Conservation (phyloP, 257 asterid species). For the Solanum megistacrolobum region DNA sequence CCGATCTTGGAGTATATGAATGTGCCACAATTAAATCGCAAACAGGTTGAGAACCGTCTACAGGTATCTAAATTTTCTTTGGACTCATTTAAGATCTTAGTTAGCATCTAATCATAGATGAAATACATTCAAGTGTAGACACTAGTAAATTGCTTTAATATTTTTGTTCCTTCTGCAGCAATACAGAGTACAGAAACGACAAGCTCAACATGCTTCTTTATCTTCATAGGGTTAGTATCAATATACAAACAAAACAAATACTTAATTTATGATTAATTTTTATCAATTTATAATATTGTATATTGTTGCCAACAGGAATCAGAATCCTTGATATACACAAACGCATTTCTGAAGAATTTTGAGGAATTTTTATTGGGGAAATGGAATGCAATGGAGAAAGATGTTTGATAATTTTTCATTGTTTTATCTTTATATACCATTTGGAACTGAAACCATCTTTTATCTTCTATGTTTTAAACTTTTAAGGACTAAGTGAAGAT, state of each 20-base stretch:
- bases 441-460: too few species aligned
- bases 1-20: neutral
- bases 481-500: too few species aligned
- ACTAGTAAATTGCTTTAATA: neutral
- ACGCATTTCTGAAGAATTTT: neutral
- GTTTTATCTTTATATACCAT: too few species aligned
- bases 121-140: neutral
- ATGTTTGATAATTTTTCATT: neutral
- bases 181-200: neutral
- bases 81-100: neutral
- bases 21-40: neutral
- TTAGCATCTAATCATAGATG: neutral
- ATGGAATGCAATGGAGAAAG: neutral
- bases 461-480: too few species aligned
- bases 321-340: neutral
- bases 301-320: neutral
- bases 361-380: neutral
- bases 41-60: neutral
- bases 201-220: neutral
- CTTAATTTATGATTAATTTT: too few species aligned
- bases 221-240: neutral
- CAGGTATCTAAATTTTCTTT: neutral
- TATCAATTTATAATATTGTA: neutral
- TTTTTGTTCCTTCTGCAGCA: neutral
- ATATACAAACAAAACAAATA: too few species aligned